These are phyloP conservation scores for Leishmania tropica DNA, from an alignment of 208 protist genomes.

Conservation along the genomic window DNA sequence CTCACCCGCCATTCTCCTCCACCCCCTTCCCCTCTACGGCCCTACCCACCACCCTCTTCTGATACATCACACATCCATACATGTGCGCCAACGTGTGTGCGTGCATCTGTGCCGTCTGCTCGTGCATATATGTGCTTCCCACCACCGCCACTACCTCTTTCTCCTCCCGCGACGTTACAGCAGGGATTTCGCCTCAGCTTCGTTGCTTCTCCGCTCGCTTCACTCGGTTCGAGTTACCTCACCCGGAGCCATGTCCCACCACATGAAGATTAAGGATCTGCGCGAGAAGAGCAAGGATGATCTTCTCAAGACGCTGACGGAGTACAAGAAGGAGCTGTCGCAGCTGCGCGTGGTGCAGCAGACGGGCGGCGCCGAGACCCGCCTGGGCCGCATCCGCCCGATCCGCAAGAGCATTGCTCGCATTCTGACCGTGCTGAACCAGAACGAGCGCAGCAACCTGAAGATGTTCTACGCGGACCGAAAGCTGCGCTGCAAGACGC, in stretches of 20 bases:
- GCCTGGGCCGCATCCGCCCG: slow-evolving; percentile 95
- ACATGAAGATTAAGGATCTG: slow-evolving; percentile 91
- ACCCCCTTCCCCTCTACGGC: background rate
- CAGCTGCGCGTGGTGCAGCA: slow-evolving; percentile 96
- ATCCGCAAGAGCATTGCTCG: slow-evolving; percentile 97
- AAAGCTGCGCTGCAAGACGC: slow-evolving; percentile 82
- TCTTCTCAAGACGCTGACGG: slow-evolving; percentile 95
- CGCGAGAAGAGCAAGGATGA: slow-evolving; percentile 96
- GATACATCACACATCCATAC: background rate
- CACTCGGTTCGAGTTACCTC: background rate
- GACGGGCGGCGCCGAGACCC: slow-evolving; percentile 87
- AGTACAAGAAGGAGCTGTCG: slow-evolving; percentile 98
- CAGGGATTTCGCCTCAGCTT: slow-evolving; percentile 5
- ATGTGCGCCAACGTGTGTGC: background rate
- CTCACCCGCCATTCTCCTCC: background rate
- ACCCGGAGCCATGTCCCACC: slow-evolving; percentile 72
- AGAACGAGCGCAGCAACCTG: slow-evolving; percentile 94
- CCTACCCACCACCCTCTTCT: background rate
- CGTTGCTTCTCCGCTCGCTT: background rate
- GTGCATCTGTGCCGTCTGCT: background rate
- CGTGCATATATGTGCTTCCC: background rate
- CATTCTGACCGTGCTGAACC: slow-evolving; percentile 97
- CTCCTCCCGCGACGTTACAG: background rate
- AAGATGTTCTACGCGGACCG: slow-evolving; percentile 94
- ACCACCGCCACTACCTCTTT: background rate